Evolutionary conservation across 73 alveolate species (phyloP).

Genomic region (Paramecium caudatum): DNA sequence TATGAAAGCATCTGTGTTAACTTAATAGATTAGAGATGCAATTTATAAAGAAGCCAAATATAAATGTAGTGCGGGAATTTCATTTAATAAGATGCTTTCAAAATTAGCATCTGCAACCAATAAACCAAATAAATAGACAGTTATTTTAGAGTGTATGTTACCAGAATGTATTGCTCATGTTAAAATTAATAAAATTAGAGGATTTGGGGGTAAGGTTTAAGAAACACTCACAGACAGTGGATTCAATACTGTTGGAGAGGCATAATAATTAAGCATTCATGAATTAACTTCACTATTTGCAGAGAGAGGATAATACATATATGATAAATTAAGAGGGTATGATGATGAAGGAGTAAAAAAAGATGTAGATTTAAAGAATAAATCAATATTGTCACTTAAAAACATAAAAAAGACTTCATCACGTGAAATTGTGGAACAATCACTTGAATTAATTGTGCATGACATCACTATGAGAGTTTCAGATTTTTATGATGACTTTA

Average conservation of each 20-base stretch:
- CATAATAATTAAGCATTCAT: neutral
- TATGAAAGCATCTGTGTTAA: neutral
- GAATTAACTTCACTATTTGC: neutral
- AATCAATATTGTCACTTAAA: conserved; percentile 40
- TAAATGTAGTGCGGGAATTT: conserved; percentile 63
- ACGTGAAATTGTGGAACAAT: neutral
- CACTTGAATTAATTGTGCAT: neutral
- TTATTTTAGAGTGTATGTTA: conserved; percentile 12
- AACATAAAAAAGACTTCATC: neutral
- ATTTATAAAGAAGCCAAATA: neutral
- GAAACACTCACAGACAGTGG: conserved; percentile 15
- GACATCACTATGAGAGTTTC: conserved; percentile 55
- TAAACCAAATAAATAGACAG: conserved; percentile 48
- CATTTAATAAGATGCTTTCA: conserved; percentile 39
- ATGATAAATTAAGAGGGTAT: conserved; percentile 58
- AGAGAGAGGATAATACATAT: conserved; percentile 8
- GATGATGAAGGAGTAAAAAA: conserved; percentile 52
- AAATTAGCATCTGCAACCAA: conserved; percentile 63
- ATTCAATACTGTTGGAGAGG: conserved; percentile 45
- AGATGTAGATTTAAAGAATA: conserved; percentile 50
- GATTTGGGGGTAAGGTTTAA: conserved; percentile 45
- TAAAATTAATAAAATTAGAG: conserved; percentile 41
- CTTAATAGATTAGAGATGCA: conserved; percentile 6
- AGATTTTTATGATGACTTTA: conserved; percentile 50
- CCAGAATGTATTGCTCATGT: conserved; percentile 24